Evolutionary conservation across 2,329 filamentous ascomycete species (phyloP).

Genomic region (Alternaria infectoria): DNA sequence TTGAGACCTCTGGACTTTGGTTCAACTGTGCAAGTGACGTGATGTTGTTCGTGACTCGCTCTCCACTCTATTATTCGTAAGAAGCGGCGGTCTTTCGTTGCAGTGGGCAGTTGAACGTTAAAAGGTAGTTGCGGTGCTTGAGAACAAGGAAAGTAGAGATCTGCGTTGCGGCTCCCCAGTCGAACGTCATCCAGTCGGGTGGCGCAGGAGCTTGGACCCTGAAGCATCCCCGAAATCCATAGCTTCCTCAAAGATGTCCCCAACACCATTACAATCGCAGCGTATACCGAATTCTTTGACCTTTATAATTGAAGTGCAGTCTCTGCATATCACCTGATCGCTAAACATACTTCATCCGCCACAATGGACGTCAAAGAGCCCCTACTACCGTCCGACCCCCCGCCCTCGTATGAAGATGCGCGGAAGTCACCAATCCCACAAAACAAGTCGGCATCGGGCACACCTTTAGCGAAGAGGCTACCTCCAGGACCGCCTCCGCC

Average conservation of each 20-base stretch:
- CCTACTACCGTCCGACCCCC: constrained; percentile 47
- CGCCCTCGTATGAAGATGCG: constrained; percentile 53
- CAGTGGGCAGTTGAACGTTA: not conserved
- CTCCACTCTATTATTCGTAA: too few species aligned
- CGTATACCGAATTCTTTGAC: not conserved
- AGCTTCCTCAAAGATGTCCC: not conserved
- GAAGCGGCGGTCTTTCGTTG: not conserved
- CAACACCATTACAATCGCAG: not conserved
- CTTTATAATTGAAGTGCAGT: not conserved
- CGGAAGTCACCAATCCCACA: constrained; percentile 28
- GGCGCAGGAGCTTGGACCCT: constrained; percentile 3
- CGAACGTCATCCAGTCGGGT: not conserved
- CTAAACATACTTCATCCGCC: not conserved
- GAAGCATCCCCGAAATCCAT: not conserved
- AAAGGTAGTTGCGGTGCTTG: too few species aligned
- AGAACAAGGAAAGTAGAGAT: not conserved
- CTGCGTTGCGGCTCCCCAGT: not conserved
- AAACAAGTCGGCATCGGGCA: constrained; percentile 23
- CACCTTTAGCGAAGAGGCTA: constrained; percentile 19
- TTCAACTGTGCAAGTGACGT: too few species aligned
- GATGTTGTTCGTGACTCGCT: too few species aligned
- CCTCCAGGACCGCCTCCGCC: constrained; percentile 68
- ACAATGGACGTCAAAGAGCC: constrained; percentile 17
- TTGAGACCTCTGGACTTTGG: too few species aligned
- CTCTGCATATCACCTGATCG: not conserved